Base-by-base conservation (phyloP, 2,329 filamentous ascomycete genomes). In the Aspergillus sp. region DNA sequence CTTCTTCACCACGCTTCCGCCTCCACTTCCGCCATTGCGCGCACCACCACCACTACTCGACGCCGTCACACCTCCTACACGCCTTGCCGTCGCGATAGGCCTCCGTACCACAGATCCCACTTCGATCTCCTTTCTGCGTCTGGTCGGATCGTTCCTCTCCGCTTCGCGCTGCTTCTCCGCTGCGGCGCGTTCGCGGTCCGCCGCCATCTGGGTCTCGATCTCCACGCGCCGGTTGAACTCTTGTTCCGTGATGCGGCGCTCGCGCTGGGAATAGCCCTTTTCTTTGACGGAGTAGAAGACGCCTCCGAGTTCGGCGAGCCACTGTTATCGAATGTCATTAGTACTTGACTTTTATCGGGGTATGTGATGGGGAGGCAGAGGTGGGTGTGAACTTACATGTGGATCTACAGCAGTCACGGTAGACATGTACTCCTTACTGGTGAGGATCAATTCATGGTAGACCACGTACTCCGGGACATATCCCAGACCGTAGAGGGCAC, bases 241-340 rank as follows among this genome's bases (percentile, higher is more conserved):
- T 15, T 88, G 89, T 78, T 98, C 94, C 0, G 90, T 94, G 51
- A 96, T 86, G 57, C 91, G 86, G 77, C 92, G 94, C 70, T 96
- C 90, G 25, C 91, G 84, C 11, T 89, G 87, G 13, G 91, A 96
- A 73, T 96, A 99, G 1, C 94, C 95, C 78, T 99, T 99, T 78
- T 98, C 94, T 79, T 96, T 97, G 72, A 99, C 86, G 1, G 90
- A 95, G 77, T 98, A 99, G 76, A 99, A 99, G 0, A 99, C 95
- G 1, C 93, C 95, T 36, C 96, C 95, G 5, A 99, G 82, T 73
- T 99, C 95, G 6, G 95, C 95, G 42, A 99, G 86, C 95, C 95
- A 99, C 77, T 79, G 27, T 15, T 8, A 21, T 25, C 30, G 48
- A 54, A 63, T 55, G 60, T 57, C 58, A 39, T 27, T 27, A 17